Evolutionary conservation across 108 stramenopile species (phyloP).

Genomic region (Fragilaria crotonensis): DNA sequence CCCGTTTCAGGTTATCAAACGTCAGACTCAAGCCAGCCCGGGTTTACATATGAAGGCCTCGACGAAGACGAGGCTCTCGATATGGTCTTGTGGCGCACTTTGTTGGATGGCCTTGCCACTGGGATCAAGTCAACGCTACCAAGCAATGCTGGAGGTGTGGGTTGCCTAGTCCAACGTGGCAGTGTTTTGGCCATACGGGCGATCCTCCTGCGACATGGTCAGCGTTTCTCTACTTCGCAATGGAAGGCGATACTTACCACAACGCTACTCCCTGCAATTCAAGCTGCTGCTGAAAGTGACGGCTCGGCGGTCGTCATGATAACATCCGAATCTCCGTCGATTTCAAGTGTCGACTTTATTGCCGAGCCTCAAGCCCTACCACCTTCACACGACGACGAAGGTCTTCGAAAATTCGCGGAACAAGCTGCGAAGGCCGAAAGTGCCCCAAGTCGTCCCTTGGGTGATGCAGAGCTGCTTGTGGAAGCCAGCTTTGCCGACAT

Average conservation of each 20-base stretch:
- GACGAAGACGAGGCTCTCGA: slow-evolving; percentile 55
- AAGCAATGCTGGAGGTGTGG: slow-evolving; percentile 63
- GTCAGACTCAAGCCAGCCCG: slow-evolving; percentile 32
- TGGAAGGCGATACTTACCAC: slow-evolving; percentile 47
- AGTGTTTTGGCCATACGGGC: slow-evolving; percentile 73
- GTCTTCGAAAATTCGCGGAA: slow-evolving; percentile 49
- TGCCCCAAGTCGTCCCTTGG: slow-evolving; percentile 50
- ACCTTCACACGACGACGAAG: slow-evolving; percentile 60
- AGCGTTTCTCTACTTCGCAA: slow-evolving; percentile 53
- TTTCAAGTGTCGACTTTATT: slow-evolving; percentile 78
- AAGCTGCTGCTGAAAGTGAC: slow-evolving; percentile 58
- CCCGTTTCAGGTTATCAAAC: slow-evolving; percentile 41
- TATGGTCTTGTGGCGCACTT: slow-evolving; percentile 80
- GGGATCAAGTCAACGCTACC: slow-evolving; percentile 49
- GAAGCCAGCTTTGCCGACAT: slow-evolving; percentile 86
- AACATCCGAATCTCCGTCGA: slow-evolving; percentile 72
- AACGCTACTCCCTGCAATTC: slow-evolving; percentile 64
- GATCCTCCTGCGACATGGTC: slow-evolving; percentile 77
- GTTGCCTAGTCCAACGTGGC: slow-evolving; percentile 76
- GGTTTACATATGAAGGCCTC: slow-evolving; percentile 69
- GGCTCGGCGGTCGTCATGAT: slow-evolving; percentile 54
- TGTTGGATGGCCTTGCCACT: slow-evolving; percentile 75
- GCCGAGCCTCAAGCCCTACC: slow-evolving; percentile 52
- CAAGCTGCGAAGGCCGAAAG: slow-evolving; percentile 44
- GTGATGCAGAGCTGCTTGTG: slow-evolving; percentile 69